Conservation (phyloP, 1,284 basidiomycete genomes). For the Apiotrichum mycotoxinovorans region DNA sequence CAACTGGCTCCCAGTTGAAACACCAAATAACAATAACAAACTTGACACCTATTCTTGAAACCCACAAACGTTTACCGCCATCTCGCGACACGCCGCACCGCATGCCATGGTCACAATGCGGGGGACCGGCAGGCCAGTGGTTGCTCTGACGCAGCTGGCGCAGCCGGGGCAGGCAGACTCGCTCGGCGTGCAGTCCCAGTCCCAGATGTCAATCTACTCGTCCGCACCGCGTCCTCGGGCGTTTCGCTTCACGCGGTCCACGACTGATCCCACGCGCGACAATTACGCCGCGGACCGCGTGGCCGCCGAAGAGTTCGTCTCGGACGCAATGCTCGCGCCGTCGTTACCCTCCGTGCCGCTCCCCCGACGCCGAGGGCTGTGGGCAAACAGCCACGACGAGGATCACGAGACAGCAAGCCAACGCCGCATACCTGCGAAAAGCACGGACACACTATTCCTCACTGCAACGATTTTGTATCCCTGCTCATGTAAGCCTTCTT, state of each 20-base stretch:
- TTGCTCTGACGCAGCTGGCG: too few species aligned
- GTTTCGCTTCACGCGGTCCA: too few species aligned
- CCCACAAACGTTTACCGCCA: too few species aligned
- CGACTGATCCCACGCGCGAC: too few species aligned
- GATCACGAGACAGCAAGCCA: not conserved
- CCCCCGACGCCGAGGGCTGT: not conserved
- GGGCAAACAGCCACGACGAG: not conserved
- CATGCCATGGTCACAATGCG: too few species aligned
- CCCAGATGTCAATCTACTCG: conserved; percentile 12
- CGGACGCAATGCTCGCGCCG: conserved; percentile 17
- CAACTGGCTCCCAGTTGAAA: too few species aligned
- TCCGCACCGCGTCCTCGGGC: too few species aligned
- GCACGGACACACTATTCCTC: conserved; percentile 2
- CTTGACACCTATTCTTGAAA: too few species aligned
- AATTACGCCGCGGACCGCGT: conserved; percentile 8
- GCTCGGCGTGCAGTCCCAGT: not conserved
- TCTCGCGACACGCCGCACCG: too few species aligned
- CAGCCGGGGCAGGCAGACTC: too few species aligned
- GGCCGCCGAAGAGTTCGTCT: conserved; percentile 22
- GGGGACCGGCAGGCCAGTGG: too few species aligned
- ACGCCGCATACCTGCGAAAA: not conserved
- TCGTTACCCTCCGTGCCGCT: not conserved
- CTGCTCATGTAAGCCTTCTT: conserved; percentile 25
- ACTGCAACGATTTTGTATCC: conserved; percentile 28
- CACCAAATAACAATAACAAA: too few species aligned